Base-by-base conservation (phyloP, 2,329 filamentous ascomycete species). In the Rosellinia necatrix region DNA sequence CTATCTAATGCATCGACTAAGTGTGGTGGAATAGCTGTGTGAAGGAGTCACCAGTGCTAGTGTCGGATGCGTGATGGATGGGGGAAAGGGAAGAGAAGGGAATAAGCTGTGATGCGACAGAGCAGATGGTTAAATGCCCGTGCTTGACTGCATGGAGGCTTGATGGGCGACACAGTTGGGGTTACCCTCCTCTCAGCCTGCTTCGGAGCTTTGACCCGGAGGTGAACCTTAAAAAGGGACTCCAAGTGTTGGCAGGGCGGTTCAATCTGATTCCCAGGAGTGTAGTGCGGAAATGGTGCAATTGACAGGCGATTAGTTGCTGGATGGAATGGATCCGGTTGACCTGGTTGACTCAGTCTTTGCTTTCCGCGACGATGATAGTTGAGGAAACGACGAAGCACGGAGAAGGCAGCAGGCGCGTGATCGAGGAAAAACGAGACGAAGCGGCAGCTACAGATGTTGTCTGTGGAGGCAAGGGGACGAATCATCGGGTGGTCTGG, bases 71-170 rank as follows among this genome's bases (percentile, higher is more conserved):
- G 22, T 12, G 44, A 42, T 42, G 49, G 52, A n/a, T n/a, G n/a
- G 53, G 56, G 49, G 54, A 50, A 47, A 40, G 41, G 38, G 46
- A 46, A 25, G 49, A 38, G 47, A 41, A 41, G 40, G 50, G 29
- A 37, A 40, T 17, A 42, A 2, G 56, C 43, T 60, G 53, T 53
- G 50, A 60, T 54, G 57, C 59, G 59, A 62, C 59, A 49, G 50
- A 49, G 57, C 47, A 38, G 49, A 53, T 55, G 59, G 53, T 57
- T 57, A 60, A 55, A 61, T 59, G 56, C 49, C 46, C 47, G 59
- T 42, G 54, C 54, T 53, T 41, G 22, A 32, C 38, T 27, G 19
- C 25, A 56, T 53, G 32, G 49, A 46, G 46, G 30, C 46, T 42
- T 42, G 37, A 9, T 19, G 24, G 48, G 42, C 41, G 19, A 25